Conservation (phyloP, 2,329 filamentous ascomycete species). For the Fusarium coicis region DNA sequence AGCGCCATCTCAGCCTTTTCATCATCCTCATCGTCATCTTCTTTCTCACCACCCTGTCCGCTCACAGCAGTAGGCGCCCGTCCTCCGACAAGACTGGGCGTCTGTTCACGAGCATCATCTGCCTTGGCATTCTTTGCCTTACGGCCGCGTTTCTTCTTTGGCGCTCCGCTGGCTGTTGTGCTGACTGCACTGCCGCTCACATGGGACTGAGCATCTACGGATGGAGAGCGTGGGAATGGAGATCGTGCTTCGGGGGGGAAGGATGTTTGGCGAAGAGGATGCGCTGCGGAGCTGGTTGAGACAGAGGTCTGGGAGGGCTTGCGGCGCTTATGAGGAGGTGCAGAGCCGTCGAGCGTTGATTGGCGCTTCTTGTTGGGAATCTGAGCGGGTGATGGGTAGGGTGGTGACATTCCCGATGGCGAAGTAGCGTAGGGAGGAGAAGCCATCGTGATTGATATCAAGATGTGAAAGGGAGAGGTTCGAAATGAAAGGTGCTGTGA, state of each 20-base stretch:
- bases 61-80: constrained; percentile 56
- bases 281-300: constrained; percentile 61
- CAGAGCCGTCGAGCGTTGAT: constrained; percentile 64
- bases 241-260: constrained; percentile 75
- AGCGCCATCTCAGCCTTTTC: constrained; percentile 66
- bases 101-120: constrained; percentile 54
- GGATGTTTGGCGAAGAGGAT: constrained; percentile 82
- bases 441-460: constrained; percentile 55
- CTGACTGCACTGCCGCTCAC: constrained; percentile 71
- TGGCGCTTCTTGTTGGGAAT: constrained; percentile 69
- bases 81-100: constrained; percentile 56
- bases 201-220: constrained; percentile 68
- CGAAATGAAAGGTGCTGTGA: background rate
- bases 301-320: constrained; percentile 70
- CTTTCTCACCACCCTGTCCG: constrained; percentile 57
- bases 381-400: constrained; percentile 62
- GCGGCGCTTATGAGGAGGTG: constrained; percentile 70
- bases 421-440: constrained; percentile 65
- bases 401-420: constrained; percentile 65
- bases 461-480: background rate
- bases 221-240: constrained; percentile 71
- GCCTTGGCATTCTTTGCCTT: constrained; percentile 68
- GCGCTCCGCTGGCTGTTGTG: constrained; percentile 50
- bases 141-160: constrained; percentile 70
- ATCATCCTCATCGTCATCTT: constrained; percentile 68